Evolutionary conservation across 2,329 filamentous ascomycete species (phyloP), one percentile per base, ranked within the genome.

Genomic region (Sarocladiaceae sp.): DNA sequence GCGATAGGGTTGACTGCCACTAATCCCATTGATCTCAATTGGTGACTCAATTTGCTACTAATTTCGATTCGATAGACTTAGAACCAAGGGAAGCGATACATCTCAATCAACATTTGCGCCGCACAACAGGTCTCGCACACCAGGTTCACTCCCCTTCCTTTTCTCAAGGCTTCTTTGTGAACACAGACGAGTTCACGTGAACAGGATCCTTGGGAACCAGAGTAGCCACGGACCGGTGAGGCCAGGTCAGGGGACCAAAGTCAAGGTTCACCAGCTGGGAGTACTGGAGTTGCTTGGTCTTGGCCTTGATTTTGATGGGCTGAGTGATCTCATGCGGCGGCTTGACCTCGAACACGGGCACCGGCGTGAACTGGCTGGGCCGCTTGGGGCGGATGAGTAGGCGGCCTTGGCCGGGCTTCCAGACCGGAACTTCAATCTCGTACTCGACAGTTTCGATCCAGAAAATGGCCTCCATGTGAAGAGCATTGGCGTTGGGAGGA

Each of bases 221-320:
- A n/a, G 48, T 50, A 6, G 32, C 48, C 3, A 50, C 44, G 3
- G 43, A 47, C 1, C 19, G 12, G 6, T 50, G 48, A 6, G 48
- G 48, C 48, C 48, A 50, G 2, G 41, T 39, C 2, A 50, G 43
- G 0, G 1, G 1, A 12, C 29, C 42, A 5, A 50, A 50, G 43
- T 50, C 37, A 9, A 50, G 45, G 10, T 33, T 23, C 7, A 50
- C 47, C 0, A 19, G 13, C 29, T 44, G 41, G 16, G 26, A 6
- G 31, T 44, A 44, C 31, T 44, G 41, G 31, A 44, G 33, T 18
- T 44, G 41, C 27, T 19, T 44, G 11, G 15, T 21, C 20, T 19
- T 20, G 6, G 34, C 41, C 26, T 26, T 31, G 31, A 44, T 24
- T 6, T 20, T 44, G 4, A 15, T 16, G 29, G 27, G 41, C 16